Evolutionary conservation across 1,139 yeast genomes (phyloP), one percentile per base, ranked within the genome.

Genomic region (Pneumocystis sp.): DNA sequence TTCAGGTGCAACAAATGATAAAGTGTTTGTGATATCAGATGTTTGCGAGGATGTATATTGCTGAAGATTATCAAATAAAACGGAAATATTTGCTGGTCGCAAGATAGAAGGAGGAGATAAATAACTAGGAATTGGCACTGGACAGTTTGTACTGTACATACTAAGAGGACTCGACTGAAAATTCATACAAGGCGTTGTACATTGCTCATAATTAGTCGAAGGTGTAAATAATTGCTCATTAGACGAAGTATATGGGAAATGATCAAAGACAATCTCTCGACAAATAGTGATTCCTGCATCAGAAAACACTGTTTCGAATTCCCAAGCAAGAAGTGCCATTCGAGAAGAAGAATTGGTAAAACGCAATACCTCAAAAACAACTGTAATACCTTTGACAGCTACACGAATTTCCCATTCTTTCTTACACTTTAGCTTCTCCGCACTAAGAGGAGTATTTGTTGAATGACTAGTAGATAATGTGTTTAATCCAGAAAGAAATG

Each of bases 401-500:
- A 50, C n/a, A 25, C 34, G 57, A 50, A 50, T 50, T 50, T 50
- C 57, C 57, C 57, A 50, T 12, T 50, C 57, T 12, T 50, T 50
- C 21, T 15, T 50, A 29, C 31, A 50, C 12, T 50, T 50, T 12
- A 29, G 25, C 7, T 50, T 50, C 17, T 50, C 57, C 1, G 57
- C 31, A 50, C 7, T 17, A 50, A 29, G n/a, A 25, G 34, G 21
- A 50, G 5, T 15, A 12, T 25, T 31, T 12, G 34, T 29, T n/a
- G 57, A 15, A 50, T 50, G n/a, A 50, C 17, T n/a, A 25, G 57
- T 7, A 25, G 57, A 50, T 12, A 64, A 42, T 25, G 61, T 60
- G 7, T 63, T 61, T 21, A 65, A 63, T 44, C 67, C 67, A n/a
- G 66, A 63, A 25, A 65, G 57, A 60, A 65, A 65, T 5, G 66